These are phyloP conservation scores for Bipolaris gigantea DNA, from an alignment of 2,329 filamentous ascomycete species.

Conservation along the genomic window DNA sequence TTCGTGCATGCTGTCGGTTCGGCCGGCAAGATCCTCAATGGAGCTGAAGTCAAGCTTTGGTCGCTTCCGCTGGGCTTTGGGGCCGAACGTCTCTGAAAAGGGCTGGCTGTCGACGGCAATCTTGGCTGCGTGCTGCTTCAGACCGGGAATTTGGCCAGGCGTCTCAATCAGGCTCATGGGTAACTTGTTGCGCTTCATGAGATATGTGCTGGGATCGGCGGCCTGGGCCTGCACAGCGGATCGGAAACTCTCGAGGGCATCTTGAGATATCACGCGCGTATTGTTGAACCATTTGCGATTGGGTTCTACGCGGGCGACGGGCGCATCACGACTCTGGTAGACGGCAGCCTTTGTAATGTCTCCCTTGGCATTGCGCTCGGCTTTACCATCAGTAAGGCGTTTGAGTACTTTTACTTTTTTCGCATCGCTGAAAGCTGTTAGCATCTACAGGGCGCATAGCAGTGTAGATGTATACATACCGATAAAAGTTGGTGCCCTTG, in stretches of 20 bases:
- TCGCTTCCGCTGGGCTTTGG: constrained; percentile 88
- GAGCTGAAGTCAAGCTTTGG: constrained; percentile 84
- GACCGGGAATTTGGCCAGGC: constrained; percentile 69
- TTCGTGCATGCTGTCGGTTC: constrained; percentile 79
- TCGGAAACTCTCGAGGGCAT: constrained; percentile 82
- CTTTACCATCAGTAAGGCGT: constrained; percentile 85
- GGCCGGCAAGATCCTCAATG: constrained; percentile 78
- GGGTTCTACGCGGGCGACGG: constrained; percentile 86
- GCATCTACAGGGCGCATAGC: background rate
- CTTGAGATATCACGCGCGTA: constrained; percentile 86
- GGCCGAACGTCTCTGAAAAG: constrained; percentile 87
- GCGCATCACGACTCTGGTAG: constrained; percentile 80
- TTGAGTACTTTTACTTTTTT: constrained; percentile 89
- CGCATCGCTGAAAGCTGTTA: constrained; percentile 52
- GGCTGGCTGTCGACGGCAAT: constrained; percentile 87
- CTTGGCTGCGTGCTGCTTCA: constrained; percentile 92
- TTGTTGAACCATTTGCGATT: constrained; percentile 99
- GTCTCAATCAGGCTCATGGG: constrained; percentile 94
- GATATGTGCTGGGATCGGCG: constrained; percentile 86
- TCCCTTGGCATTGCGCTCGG: constrained; percentile 78
- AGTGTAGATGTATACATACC: constrained; percentile 12
- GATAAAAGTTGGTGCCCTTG: constrained; percentile 99
- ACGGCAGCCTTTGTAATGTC: constrained; percentile 82
- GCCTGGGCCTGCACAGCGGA: constrained; percentile 90
- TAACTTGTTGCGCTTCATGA: constrained; percentile 96